A percentile compares a stretch with the other conserved stretches of the same genome.
Evolutionary conservation across 345 rosid species (phyloP).

Genomic region (Rhodamnia rubescens): DNA sequence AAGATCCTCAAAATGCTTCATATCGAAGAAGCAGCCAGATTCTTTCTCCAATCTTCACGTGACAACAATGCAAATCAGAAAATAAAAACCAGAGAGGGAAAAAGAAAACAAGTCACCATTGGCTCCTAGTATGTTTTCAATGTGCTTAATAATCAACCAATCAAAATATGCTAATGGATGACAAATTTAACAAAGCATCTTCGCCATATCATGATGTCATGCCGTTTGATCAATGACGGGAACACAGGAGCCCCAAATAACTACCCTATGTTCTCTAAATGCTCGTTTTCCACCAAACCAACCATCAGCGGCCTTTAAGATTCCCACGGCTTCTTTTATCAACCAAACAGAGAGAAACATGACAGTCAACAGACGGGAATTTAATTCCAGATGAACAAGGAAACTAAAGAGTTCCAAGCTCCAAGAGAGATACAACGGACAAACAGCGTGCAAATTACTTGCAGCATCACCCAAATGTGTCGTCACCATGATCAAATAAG

Average conservation of each 20-base stretch:
- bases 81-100: background rate
- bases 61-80: conserved; percentile 5
- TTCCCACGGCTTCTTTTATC: background rate
- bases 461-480: background rate
- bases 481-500: background rate
- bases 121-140: background rate
- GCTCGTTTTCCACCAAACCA: background rate
- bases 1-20: conserved; percentile 35
- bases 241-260: background rate
- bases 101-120: background rate
- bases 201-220: background rate
- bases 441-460: background rate
- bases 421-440: background rate
- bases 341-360: background rate
- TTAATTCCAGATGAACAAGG: background rate
- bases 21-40: conserved; percentile 51
- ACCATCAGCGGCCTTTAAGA: background rate
- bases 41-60: conserved; percentile 51
- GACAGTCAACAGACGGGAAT: background rate
- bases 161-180: background rate
- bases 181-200: background rate
- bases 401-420: background rate
- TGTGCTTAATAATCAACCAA: background rate
- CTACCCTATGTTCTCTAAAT: background rate
- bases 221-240: background rate